Percentiles rank a stretch among this genome's conserved stretches.
phyloP scores from a whole-genome alignment of 2,329 filamentous ascomycete species.

The Alternaria ventricosa region DNA sequence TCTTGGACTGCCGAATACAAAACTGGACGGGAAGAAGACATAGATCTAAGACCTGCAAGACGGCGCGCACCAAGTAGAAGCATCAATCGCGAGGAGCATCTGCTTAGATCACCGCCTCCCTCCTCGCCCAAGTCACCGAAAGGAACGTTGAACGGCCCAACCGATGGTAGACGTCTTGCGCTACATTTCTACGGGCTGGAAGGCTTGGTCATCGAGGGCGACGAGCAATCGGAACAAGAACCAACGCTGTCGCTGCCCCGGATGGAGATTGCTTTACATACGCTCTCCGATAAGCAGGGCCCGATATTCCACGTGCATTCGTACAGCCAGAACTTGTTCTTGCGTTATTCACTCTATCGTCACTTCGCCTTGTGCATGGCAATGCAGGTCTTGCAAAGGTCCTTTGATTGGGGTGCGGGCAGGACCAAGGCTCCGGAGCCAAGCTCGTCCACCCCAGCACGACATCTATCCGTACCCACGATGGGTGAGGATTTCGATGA shows the following conservation, averaged over 20 bases:
- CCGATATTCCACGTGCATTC: conserved; percentile 88
- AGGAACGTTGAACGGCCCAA: conserved; percentile 55
- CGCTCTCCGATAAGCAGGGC: conserved; percentile 83
- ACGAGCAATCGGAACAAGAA: conserved; percentile 82
- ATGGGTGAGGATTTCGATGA: conserved; percentile 40
- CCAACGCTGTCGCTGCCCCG: conserved; percentile 85
- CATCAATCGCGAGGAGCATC: conserved; percentile 64
- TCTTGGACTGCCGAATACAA: conserved; percentile 89
- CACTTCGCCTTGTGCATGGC: conserved; percentile 91
- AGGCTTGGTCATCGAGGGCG: conserved; percentile 86
- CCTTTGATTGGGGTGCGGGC: conserved; percentile 43
- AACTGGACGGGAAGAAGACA: conserved; percentile 74
- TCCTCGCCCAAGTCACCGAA: conserved; percentile 57
- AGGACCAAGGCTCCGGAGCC: conserved; percentile 17
- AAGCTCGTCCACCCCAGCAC: conserved; percentile 20
- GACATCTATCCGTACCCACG: conserved; percentile 43
- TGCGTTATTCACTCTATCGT: conserved; percentile 92
- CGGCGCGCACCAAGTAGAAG: conserved; percentile 75
- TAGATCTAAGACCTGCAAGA: conserved; percentile 64
- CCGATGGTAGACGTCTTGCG: conserved; percentile 82
- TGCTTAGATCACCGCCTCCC: conserved; percentile 61
- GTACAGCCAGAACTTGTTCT: conserved; percentile 75
- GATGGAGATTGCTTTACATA: conserved; percentile 86
- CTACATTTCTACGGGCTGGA: conserved; percentile 85
- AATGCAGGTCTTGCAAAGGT: conserved; percentile 68